phyloP scores from a whole-genome alignment of 371 early-diverging fungal genomes.

The Syncephalastrum sp. region DNA sequence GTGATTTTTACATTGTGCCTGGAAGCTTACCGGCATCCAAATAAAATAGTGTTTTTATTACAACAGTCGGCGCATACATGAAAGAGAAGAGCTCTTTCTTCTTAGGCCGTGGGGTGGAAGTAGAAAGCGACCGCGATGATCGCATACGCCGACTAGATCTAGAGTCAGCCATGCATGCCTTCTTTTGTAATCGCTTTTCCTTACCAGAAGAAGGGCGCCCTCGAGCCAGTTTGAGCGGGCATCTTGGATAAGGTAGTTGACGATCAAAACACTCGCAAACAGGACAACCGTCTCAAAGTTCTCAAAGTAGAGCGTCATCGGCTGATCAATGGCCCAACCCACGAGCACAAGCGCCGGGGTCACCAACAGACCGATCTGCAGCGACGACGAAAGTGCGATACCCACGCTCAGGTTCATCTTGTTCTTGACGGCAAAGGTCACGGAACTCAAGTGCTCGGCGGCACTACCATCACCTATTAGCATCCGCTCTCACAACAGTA shows the following conservation, averaged over 20 bases:
- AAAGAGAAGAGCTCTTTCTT: no score
- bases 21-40: no score
- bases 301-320: constrained; percentile 80
- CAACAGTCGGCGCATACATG: no score
- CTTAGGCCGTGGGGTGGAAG: constrained; percentile 42
- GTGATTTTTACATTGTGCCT: constrained; percentile 33
- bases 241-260: constrained; percentile 76
- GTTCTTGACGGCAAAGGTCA: constrained; percentile 82
- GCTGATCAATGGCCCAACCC: constrained; percentile 81
- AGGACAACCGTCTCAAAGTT: constrained; percentile 81
- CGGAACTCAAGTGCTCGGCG: constrained; percentile 74
- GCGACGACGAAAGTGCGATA: constrained; percentile 84
- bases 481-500: no score
- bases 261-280: constrained; percentile 81
- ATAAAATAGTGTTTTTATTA: no score
- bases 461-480: constrained; percentile 45
- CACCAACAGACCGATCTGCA: constrained; percentile 88
- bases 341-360: constrained; percentile 82
- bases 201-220: constrained; percentile 71
- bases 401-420: constrained; percentile 89
- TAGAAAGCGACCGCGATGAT: constrained; percentile 78
- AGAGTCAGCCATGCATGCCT: not conserved
- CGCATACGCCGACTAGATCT: constrained; percentile 50
- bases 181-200: constrained; percentile 5
- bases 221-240: constrained; percentile 84